These are phyloP conservation scores for Aureobasidium zeae DNA, from an alignment of 2,329 filamentous ascomycete species.

Conservation along the genomic window DNA sequence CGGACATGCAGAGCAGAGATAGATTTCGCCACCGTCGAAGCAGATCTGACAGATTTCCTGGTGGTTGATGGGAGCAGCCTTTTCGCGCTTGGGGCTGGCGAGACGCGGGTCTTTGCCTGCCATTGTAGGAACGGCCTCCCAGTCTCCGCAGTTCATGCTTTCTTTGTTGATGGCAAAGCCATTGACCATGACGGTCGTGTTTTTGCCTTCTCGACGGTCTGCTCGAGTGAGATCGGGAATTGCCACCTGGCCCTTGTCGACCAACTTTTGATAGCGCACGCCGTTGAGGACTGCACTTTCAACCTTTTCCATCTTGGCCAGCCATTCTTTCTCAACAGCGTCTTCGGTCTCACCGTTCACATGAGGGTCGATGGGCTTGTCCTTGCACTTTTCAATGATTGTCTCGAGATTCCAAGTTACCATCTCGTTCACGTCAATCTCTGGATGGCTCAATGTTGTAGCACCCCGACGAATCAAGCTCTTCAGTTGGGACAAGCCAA, in stretches of 20 bases:
- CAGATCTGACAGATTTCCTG: constrained; percentile 48
- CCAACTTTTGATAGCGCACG: constrained; percentile 40
- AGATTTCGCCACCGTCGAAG: constrained; percentile 40
- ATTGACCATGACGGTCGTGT: constrained; percentile 48
- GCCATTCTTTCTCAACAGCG: constrained; percentile 47
- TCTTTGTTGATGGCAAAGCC: constrained; percentile 50
- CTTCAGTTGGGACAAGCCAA: constrained; percentile 45
- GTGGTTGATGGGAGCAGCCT: constrained; percentile 39
- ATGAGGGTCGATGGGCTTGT: constrained; percentile 38
- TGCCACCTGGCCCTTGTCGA: constrained; percentile 25
- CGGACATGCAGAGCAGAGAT: constrained; percentile 45
- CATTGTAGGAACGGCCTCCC: constrained; percentile 50
- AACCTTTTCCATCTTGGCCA: constrained; percentile 48
- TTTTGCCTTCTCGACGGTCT: constrained; percentile 47
- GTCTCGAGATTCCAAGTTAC: constrained; percentile 48
- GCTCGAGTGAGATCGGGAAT: constrained; percentile 29
- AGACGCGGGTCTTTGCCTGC: constrained; percentile 47
- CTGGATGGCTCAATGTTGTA: constrained; percentile 43
- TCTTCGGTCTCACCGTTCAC: constrained; percentile 28
- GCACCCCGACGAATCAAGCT: constrained; percentile 46
- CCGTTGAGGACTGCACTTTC: constrained; percentile 50
- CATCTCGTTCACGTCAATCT: constrained; percentile 49
- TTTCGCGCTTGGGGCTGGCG: constrained; percentile 41
- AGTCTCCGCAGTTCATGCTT: constrained; percentile 42
- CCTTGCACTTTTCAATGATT: constrained; percentile 46